Base-by-base conservation (phyloP, 306 rosid species). In the Malus asiatica region DNA sequence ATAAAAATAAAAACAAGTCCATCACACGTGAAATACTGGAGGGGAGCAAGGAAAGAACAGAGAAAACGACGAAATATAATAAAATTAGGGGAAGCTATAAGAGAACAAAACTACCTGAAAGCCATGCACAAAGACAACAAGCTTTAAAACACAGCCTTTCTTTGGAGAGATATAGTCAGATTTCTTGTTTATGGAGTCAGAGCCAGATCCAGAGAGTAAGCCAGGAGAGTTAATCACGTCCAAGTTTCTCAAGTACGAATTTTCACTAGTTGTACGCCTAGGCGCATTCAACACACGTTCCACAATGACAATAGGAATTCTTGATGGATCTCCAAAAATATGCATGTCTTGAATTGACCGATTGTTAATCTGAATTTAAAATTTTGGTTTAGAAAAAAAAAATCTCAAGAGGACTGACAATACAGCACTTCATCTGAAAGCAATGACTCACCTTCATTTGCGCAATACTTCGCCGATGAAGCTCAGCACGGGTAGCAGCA, bases 61-160 rank as follows among this genome's bases (percentile, higher is more conserved):
- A 40, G 55, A 27, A 40, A 18, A 23, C 18, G 32, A 19, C 4
- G n/a, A 55, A 67, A 76, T 68, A 5, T 13, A 10, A 33, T 11
- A 32, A 5, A 16, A 22, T 35, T 42, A 30, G 12, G 30, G 71
- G 77, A 76, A 64, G 16, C 14, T 48, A 18, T 13, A 23, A 67
- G 58, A 40, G 55, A 71, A 68, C 75, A 84, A 79, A 71, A 85
- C 96, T 88, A 84, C 98, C 97, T 94, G 98, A 84, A 94, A 94
- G 52, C 98, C 98, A 83, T 94, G 98, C 76, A 94, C 98, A 75
- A 94, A 94, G 84, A 94, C 89, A 62, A 89, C 97, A 84, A 90
- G 85, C 90, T 89, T 92, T 81, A 94, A 83, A 66, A 84, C 82
- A 52, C 88, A 90, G 75, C 82, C 80, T 76, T 80, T 81, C 76